A percentile compares a stretch with the other conserved stretches of the same genome.
Evolutionary conservation across 148 eudicot species (phyloP).

Genomic region (Chenopodium formosanum): DNA sequence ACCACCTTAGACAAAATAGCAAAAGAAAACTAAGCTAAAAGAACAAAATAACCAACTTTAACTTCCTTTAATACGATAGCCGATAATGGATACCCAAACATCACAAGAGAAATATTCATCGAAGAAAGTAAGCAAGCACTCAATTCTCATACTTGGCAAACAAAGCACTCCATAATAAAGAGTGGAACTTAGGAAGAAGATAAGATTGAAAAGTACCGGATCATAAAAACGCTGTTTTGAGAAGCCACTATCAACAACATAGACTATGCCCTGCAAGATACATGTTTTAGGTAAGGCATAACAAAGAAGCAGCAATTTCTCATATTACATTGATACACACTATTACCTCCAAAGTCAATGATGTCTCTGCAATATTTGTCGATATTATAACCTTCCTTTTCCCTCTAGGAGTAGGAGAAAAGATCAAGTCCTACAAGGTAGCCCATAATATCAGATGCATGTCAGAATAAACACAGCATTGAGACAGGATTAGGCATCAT

Average conservation of each 20-base stretch:
- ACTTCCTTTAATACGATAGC: not conserved
- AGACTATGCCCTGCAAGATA: conserved; percentile 73
- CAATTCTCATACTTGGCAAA: not conserved
- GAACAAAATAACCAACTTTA: not conserved
- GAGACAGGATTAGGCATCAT: conserved; percentile 11
- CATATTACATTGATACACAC: conserved; percentile 13
- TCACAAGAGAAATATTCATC: not conserved
- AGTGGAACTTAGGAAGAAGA: not conserved
- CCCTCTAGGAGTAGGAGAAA: conserved; percentile 89
- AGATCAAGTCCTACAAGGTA: conserved; percentile 65
- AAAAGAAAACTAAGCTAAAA: not conserved
- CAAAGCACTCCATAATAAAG: not conserved
- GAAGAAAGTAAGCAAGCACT: not conserved
- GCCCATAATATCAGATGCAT: not conserved
- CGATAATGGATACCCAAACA: not conserved
- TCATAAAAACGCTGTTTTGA: conserved; percentile 94
- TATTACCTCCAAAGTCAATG: conserved; percentile 89
- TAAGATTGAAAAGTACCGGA: conserved; percentile 51
- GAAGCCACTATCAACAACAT: conserved; percentile 97
- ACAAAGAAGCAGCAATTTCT: not conserved
- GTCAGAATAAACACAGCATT: not conserved
- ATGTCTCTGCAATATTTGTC: conserved; percentile 98
- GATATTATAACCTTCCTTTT: conserved; percentile 93
- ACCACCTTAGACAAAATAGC: conserved; percentile 11
- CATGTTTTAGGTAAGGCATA: conserved; percentile 19